phyloP scores from a whole-genome alignment of 345 rosid species.

The Pistacia integerrima region DNA sequence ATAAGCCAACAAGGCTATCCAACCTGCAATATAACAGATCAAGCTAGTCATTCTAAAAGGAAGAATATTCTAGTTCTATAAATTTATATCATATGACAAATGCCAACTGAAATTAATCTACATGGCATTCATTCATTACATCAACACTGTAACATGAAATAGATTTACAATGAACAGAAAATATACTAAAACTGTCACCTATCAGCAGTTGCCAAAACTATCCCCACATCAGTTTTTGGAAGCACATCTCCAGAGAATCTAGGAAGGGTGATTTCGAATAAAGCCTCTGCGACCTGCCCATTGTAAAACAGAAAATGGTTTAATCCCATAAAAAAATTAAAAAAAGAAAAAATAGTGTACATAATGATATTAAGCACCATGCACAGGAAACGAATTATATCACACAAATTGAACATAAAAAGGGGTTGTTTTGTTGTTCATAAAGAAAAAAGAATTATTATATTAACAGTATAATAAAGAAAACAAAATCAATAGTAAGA shows the following conservation, averaged over 20 bases:
- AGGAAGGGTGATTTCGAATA: constrained; percentile 84
- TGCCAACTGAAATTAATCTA: too few species aligned
- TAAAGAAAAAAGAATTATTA: neutral
- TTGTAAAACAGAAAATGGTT: neutral
- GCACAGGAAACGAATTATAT: neutral
- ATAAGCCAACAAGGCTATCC: constrained; percentile 93
- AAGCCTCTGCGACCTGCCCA: constrained; percentile 84
- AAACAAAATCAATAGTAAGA: constrained; percentile 22
- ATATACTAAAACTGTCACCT: constrained; percentile 49
- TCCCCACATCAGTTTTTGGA: constrained; percentile 86
- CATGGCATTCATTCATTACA: too few species aligned
- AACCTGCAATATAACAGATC: constrained; percentile 50
- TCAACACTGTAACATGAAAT: too few species aligned
- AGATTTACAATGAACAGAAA: neutral
- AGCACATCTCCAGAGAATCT: constrained; percentile 87
- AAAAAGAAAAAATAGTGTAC: neutral
- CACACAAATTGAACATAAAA: neutral
- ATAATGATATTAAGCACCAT: constrained; percentile 6
- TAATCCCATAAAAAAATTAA: constrained; percentile 5
- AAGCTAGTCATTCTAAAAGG: constrained; percentile 13
- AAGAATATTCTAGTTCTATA: neutral
- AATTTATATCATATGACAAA: too few species aligned
- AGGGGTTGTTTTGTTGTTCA: too few species aligned
- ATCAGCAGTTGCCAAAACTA: constrained; percentile 86
- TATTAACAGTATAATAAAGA: neutral